Percentiles rank a stretch among this genome's conserved stretches.
These are phyloP conservation scores for Trichoderma reesei DNA, from an alignment of 495 filamentous ascomycete species.

Conservation along the genomic window DNA sequence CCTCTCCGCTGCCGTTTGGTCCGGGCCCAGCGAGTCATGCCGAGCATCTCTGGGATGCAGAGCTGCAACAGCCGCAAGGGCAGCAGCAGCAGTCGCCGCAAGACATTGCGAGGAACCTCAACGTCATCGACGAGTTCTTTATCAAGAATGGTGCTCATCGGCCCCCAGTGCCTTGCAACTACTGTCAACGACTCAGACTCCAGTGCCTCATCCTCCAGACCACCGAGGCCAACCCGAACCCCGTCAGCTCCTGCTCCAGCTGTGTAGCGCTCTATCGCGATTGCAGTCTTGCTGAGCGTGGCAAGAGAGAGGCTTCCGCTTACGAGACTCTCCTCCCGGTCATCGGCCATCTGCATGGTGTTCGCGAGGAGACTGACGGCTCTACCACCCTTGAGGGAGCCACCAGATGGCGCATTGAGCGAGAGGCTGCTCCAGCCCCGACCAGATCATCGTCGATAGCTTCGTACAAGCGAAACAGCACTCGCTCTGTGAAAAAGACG, in stretches of 20 bases:
- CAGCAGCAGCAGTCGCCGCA: neutral
- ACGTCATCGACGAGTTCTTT: constrained; percentile 14
- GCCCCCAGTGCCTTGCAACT: constrained; percentile 29
- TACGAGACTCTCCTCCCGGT: constrained; percentile 40
- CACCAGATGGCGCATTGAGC: constrained; percentile 11
- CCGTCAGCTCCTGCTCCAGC: constrained; percentile 17
- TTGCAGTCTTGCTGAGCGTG: constrained; percentile 27
- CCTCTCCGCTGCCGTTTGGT: neutral
- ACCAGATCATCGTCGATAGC: constrained; percentile 4
- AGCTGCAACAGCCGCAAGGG: neutral
- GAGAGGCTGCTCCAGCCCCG: neutral
- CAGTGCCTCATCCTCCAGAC: constrained; percentile 40
- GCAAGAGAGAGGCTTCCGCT: constrained; percentile 33
- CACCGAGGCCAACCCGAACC: constrained; percentile 35
- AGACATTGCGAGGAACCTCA: neutral
- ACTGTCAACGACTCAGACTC: constrained; percentile 34
- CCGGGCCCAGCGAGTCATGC: neutral
- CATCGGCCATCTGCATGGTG: constrained; percentile 18
- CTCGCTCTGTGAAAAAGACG: constrained; percentile 14
- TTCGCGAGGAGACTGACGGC: constrained; percentile 13
- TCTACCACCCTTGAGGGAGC: constrained; percentile 13
- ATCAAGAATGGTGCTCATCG: constrained; percentile 29
- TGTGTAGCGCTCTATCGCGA: constrained; percentile 19
- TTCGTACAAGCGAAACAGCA: constrained; percentile 16
- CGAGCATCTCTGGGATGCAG: neutral